Conservation (phyloP, 306 rosid genomes). For the Begonia masoniana region DNA sequence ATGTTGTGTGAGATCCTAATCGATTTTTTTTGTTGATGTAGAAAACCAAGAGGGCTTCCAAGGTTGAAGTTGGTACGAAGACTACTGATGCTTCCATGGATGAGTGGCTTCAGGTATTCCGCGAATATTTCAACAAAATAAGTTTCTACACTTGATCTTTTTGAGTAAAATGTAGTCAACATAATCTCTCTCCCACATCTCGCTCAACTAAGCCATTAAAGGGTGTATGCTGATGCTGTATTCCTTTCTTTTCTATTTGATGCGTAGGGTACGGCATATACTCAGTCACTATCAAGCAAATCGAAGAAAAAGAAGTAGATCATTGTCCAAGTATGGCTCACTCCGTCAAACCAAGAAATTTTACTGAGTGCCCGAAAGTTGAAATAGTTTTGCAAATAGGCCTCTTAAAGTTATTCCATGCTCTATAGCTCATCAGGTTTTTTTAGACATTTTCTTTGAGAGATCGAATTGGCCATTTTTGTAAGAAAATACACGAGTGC, state of each 20-base stretch:
- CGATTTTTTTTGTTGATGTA: slow-evolving; percentile 7
- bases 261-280: slow-evolving; percentile 76
- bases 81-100: slow-evolving; percentile 70
- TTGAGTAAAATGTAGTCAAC: too few species aligned
- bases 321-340: neutral
- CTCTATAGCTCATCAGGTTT: too few species aligned
- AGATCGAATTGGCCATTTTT: too few species aligned
- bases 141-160: too few species aligned
- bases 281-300: slow-evolving; percentile 44
- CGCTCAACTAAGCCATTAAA: neutral
- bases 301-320: slow-evolving; percentile 93
- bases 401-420: slow-evolving; percentile 12
- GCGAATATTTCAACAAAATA: neutral
- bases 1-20: neutral
- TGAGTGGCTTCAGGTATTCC: slow-evolving; percentile 89
- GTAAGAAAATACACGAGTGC: too few species aligned
- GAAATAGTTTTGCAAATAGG: slow-evolving; percentile 26
- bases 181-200: neutral
- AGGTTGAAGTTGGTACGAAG: slow-evolving; percentile 92
- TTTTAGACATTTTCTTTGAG: too few species aligned
- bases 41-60: slow-evolving; percentile 91
- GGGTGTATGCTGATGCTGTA: slow-evolving; percentile 1
- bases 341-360: slow-evolving; percentile 13
- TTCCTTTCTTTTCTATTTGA: slow-evolving; percentile 8
- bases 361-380: slow-evolving; percentile 22